Percentiles rank a stretch among this genome's conserved stretches.
These are phyloP conservation scores for Arachis hypogaea DNA, from an alignment of 306 rosid genomes.

Conservation along the genomic window DNA sequence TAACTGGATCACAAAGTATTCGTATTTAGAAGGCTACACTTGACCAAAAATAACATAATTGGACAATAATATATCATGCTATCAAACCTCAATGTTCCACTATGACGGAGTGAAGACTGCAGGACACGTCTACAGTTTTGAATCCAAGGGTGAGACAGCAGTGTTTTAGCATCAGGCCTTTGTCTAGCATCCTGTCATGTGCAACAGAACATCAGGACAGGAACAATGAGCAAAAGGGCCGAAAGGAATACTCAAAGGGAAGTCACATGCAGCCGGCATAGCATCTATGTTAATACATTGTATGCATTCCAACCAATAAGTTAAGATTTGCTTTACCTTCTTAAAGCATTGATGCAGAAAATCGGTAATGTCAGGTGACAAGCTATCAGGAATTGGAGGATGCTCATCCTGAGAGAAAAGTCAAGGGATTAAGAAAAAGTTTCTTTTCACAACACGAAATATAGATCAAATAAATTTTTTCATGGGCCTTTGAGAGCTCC, in stretches of 20 bases:
- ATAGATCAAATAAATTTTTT: slow-evolving; percentile 14
- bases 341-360: slow-evolving; percentile 95
- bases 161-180: slow-evolving; percentile 96
- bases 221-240: slow-evolving; percentile 13
- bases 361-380: slow-evolving; percentile 92
- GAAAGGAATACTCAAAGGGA: not conserved
- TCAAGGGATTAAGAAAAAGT: slow-evolving; percentile 18
- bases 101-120: slow-evolving; percentile 95
- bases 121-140: slow-evolving; percentile 78
- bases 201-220: slow-evolving; percentile 38
- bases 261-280: slow-evolving; percentile 28
- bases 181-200: slow-evolving; percentile 92
- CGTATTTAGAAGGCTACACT: slow-evolving; percentile 16
- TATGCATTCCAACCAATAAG: slow-evolving; percentile 28
- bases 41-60: slow-evolving; percentile 33
- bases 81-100: slow-evolving; percentile 83
- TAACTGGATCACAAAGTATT: not conserved
- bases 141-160: slow-evolving; percentile 97
- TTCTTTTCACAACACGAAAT: not conserved
- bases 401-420: slow-evolving; percentile 77
- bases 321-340: slow-evolving; percentile 66
- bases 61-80: slow-evolving; percentile 26
- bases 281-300: slow-evolving; percentile 15
- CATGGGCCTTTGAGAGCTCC: slow-evolving; percentile 28
- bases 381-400: slow-evolving; percentile 97